phyloP scores from a whole-genome alignment of 148 eudicot genomes.

The Pouteria glomerata region DNA sequence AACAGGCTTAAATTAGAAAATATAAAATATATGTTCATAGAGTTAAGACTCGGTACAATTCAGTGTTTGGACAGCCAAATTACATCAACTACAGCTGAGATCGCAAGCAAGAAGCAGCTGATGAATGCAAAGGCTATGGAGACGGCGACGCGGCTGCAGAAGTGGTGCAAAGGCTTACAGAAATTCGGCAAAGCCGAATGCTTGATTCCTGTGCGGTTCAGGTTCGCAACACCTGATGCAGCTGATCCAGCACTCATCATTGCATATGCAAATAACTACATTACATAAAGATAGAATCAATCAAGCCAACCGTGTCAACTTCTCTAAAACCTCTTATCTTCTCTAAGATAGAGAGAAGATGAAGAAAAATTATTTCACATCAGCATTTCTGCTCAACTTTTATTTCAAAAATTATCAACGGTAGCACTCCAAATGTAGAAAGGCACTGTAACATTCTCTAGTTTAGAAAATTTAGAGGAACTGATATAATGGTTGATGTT shows the following conservation, averaged over 20 bases:
- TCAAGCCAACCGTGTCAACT: no score
- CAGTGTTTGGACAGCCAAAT: constrained; percentile 57
- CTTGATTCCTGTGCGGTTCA: constrained; percentile 77
- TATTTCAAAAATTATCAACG: no score
- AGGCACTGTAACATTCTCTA: no score
- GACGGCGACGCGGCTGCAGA: constrained; percentile 67
- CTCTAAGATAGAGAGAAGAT: no score
- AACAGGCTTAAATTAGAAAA: no score
- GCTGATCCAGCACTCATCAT: constrained; percentile 92
- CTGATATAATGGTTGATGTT: no score
- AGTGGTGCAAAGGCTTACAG: constrained; percentile 73
- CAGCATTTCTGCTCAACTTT: no score
- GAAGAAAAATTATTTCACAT: no score
- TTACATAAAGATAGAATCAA: background rate
- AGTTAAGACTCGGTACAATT: background rate
- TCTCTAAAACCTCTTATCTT: no score
- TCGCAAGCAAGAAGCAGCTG: constrained; percentile 69
- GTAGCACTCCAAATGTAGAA: no score
- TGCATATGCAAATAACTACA: constrained; percentile 75
- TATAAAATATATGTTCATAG: no score
- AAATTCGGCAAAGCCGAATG: constrained; percentile 89
- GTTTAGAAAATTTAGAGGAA: no score
- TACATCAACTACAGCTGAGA: constrained; percentile 58
- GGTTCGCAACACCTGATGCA: constrained; percentile 76
- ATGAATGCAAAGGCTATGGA: constrained; percentile 78